phyloP scores from a whole-genome alignment of 2,329 filamentous ascomycete genomes.

The Scedosporium minutisporum region DNA sequence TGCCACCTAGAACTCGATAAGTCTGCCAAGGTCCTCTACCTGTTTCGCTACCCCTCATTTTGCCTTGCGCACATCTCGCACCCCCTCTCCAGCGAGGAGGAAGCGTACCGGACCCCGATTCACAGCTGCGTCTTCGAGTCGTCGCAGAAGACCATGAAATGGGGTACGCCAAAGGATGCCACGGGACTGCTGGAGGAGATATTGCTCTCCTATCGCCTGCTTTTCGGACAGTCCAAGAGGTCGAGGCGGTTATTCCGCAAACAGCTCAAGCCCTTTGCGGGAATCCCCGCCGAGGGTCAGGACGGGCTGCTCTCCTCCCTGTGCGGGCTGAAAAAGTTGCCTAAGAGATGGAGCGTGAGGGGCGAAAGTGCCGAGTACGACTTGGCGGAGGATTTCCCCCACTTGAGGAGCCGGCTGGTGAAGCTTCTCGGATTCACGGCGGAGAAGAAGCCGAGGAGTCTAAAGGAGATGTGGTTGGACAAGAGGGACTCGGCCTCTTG shows the following conservation, averaged over 20 bases:
- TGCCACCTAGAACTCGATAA: no score
- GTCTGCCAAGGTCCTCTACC: no score
- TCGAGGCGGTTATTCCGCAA: background rate
- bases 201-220: no score
- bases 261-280: background rate
- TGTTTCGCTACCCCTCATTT: no score
- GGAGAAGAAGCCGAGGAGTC: slow-evolving; percentile 9
- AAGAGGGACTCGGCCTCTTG: slow-evolving; percentile 15
- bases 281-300: background rate
- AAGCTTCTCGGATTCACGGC: background rate
- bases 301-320: background rate
- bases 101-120: background rate
- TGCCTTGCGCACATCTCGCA: no score
- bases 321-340: background rate
- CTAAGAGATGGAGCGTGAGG: background rate
- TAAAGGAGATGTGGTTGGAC: slow-evolving; percentile 13
- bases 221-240: background rate
- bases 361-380: no score
- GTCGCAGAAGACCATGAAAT: background rate
- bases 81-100: background rate
- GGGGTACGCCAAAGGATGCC: no score
- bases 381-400: background rate
- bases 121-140: background rate
- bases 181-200: no score
- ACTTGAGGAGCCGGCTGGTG: background rate